Percentiles rank a stretch among this genome's conserved stretches.
Conservation (phyloP, 177 flowering plant species). For the Vitis hybrid region DNA sequence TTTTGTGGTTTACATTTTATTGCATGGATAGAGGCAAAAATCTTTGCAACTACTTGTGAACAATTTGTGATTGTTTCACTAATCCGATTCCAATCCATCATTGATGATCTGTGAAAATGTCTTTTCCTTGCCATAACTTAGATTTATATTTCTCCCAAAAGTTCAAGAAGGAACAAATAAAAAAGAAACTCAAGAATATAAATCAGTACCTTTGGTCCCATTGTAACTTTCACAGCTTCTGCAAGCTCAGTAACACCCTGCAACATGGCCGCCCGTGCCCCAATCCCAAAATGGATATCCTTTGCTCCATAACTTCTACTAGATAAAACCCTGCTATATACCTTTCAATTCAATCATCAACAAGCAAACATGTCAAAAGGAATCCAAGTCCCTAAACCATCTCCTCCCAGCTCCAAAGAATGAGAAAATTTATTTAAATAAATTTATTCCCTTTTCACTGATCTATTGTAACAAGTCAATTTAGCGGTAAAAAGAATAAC, state of each 20-base stretch:
- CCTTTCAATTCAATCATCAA: constrained; percentile 31
- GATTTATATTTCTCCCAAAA: too few species aligned
- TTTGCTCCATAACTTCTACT: constrained; percentile 68
- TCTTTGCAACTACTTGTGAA: too few species aligned
- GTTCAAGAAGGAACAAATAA: neutral
- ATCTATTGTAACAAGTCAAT: neutral
- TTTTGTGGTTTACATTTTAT: too few species aligned
- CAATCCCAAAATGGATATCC: constrained; percentile 62
- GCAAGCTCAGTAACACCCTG: constrained; percentile 84
- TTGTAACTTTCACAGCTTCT: constrained; percentile 81
- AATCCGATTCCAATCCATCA: too few species aligned
- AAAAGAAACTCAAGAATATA: neutral
- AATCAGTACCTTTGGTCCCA: constrained; percentile 81
- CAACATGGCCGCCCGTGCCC: constrained; percentile 77
- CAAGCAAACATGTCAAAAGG: constrained; percentile 3
- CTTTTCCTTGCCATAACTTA: too few species aligned
- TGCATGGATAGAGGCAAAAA: too few species aligned
- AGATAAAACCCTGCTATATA: constrained; percentile 30
- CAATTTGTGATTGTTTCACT: too few species aligned
- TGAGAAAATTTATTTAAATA: neutral
- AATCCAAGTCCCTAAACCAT: neutral
- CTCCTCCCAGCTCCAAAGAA: neutral
- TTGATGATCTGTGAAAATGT: too few species aligned
- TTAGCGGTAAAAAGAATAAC: neutral
- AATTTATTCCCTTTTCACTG: neutral